phyloP scores from a whole-genome alignment of 768 basidiomycete genomes.

The Phanerochaete sordida region DNA sequence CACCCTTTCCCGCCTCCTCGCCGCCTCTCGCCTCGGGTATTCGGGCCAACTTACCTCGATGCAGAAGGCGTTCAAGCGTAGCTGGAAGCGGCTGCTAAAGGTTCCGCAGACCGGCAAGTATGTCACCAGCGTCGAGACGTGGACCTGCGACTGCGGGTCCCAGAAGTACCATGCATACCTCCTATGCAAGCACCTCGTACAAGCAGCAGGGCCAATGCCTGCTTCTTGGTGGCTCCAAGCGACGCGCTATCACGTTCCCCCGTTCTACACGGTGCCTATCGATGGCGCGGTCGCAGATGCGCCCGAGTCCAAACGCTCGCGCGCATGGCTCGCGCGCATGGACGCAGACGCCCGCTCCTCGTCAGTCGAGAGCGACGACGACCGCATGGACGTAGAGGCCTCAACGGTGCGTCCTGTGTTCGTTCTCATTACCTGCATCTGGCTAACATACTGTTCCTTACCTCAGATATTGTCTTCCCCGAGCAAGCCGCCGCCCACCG shows the following conservation, averaged over 20 bases:
- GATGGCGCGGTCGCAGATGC: background rate
- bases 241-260: slow-evolving; percentile 4
- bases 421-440: background rate
- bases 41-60: background rate
- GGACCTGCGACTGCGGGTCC: slow-evolving; percentile 13
- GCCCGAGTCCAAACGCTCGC: background rate
- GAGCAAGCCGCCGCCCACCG: slow-evolving; percentile 6
- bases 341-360: background rate
- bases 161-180: slow-evolving; percentile 14
- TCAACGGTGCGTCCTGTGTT: too few species aligned
- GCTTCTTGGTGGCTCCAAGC: background rate
- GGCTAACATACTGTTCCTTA: background rate
- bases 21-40: background rate
- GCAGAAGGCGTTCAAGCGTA: slow-evolving; percentile 1
- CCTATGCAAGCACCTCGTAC: slow-evolving; percentile 15
- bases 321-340: slow-evolving; percentile 1
- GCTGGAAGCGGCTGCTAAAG: slow-evolving; percentile 6
- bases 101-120: slow-evolving; percentile 7
- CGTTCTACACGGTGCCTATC: slow-evolving; percentile 13
- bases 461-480: slow-evolving; percentile 10
- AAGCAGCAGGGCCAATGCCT: background rate
- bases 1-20: background rate
- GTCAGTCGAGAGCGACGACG: background rate
- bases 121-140: background rate
- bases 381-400: background rate